phyloP scores from a whole-genome alignment of 768 basidiomycete species.

The Tylopilus subfusipes region DNA sequence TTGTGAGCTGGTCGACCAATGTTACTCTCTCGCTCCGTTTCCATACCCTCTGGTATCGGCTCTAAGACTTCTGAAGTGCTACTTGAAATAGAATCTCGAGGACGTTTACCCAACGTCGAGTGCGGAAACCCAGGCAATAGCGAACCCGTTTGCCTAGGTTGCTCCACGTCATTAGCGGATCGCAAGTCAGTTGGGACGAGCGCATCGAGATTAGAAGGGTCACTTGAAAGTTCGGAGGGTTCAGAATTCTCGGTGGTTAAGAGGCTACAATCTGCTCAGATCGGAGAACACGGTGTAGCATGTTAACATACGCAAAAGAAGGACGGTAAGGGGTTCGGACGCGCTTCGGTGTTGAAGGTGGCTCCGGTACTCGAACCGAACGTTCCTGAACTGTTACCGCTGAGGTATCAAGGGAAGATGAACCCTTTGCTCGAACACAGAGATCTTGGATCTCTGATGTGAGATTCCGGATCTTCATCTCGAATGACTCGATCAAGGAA shows the following conservation, averaged over 20 bases:
- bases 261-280: constrained; percentile 22
- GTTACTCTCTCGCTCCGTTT: constrained; percentile 37
- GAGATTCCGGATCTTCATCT: constrained; percentile 37
- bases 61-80: constrained; percentile 41
- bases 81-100: constrained; percentile 48
- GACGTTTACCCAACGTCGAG: constrained; percentile 62
- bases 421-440: constrained; percentile 17
- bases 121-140: constrained; percentile 40
- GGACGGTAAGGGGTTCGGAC: constrained; percentile 30
- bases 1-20: constrained; percentile 51
- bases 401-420: constrained; percentile 11
- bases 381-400: constrained; percentile 8
- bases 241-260: constrained; percentile 15
- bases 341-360: constrained; percentile 34
- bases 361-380: constrained; percentile 25
- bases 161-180: constrained; percentile 7
- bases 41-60: constrained; percentile 39
- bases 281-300: not conserved
- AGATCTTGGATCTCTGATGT: constrained; percentile 34
- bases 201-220: constrained; percentile 20
- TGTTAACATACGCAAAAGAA: constrained; percentile 24
- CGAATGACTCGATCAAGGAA: constrained; percentile 30
- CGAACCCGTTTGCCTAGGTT: constrained; percentile 11
- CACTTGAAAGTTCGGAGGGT: constrained; percentile 19
- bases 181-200: constrained; percentile 8